Conservation (phyloP, 2,329 filamentous ascomycete genomes). For the Pseudogymnoascus pannorum region DNA sequence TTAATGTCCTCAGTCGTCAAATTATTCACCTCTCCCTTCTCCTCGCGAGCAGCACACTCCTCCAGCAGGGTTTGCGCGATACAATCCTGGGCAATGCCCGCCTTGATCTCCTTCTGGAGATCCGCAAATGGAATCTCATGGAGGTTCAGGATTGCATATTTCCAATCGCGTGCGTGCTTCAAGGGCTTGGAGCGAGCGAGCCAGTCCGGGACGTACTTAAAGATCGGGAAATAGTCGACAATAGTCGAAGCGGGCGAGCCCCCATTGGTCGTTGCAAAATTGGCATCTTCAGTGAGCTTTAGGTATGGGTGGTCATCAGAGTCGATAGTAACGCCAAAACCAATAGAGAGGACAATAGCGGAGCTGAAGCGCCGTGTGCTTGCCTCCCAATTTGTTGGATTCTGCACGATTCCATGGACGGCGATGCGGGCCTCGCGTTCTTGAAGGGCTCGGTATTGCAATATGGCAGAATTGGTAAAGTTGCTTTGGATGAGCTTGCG, state of each 20-base stretch:
- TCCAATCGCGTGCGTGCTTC: conserved; percentile 24
- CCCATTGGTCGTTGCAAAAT: conserved; percentile 22
- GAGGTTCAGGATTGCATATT: conserved; percentile 32
- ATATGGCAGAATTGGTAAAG: conserved; percentile 35
- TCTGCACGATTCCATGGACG: conserved; percentile 27
- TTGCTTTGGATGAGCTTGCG: conserved; percentile 37
- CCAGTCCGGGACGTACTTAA: conserved; percentile 37
- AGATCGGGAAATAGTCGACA: conserved; percentile 41
- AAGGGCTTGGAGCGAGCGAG: conserved; percentile 23
- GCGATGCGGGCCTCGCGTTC: conserved; percentile 29
- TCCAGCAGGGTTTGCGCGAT: not conserved
- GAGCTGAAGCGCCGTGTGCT: conserved; percentile 32
- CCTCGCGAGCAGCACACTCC: not conserved
- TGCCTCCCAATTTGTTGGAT: conserved; percentile 32
- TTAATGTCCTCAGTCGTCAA: conserved; percentile 32
- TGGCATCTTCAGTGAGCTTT: conserved; percentile 30
- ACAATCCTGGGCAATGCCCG: not conserved
- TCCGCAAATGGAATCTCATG: conserved; percentile 37
- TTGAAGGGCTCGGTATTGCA: conserved; percentile 26
- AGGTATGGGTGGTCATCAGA: conserved; percentile 35
- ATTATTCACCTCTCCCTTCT: conserved; percentile 10
- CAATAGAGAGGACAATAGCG: conserved; percentile 36
- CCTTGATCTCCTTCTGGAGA: conserved; percentile 12
- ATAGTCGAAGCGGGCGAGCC: conserved; percentile 31
- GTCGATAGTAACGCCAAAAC: conserved; percentile 36